Evolutionary conservation across 164 flowering plant species (phyloP).

Genomic region (Aristolochia fimbriata): DNA sequence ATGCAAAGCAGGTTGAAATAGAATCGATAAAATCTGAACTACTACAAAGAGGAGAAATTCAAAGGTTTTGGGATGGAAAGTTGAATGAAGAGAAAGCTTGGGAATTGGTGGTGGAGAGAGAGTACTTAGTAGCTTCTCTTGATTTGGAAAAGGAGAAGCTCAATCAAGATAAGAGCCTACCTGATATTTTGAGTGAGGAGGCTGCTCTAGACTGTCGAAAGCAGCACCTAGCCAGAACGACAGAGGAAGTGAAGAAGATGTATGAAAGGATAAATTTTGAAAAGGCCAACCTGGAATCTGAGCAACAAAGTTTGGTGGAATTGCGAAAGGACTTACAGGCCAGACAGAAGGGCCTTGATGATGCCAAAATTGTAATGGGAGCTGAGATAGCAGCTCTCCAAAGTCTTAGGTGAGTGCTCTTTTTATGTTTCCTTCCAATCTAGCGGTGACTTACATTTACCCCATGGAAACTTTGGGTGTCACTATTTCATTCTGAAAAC

Average conservation of each 20-base stretch:
- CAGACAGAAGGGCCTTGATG: constrained; percentile 47
- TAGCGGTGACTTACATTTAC: neutral
- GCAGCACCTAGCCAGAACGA: constrained; percentile 47
- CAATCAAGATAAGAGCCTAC: constrained; percentile 7
- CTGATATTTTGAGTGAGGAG: constrained; percentile 47
- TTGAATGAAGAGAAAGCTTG: constrained; percentile 32
- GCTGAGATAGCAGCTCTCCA: constrained; percentile 82
- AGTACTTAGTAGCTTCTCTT: constrained; percentile 21
- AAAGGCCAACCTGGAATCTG: constrained; percentile 29
- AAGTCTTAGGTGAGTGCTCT: constrained; percentile 57
- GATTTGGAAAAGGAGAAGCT: constrained; percentile 40
- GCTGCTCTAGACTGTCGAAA: constrained; percentile 73
- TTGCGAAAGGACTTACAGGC: constrained; percentile 31
- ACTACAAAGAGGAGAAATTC: constrained; percentile 60
- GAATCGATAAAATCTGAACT: constrained; percentile 57
- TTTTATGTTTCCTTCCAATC: neutral
- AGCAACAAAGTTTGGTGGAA: constrained; percentile 32
- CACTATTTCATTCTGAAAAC: too few species aligned
- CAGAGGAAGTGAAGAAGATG: constrained; percentile 63
- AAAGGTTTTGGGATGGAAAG: constrained; percentile 55
- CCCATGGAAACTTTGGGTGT: neutral
- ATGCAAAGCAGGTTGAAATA: constrained; percentile 36
- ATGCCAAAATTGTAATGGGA: constrained; percentile 57
- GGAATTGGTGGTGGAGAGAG: constrained; percentile 31
- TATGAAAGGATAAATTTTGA: constrained; percentile 47